Conservation (phyloP, 2,329 filamentous ascomycete genomes). For the Botrytis medusae region DNA sequence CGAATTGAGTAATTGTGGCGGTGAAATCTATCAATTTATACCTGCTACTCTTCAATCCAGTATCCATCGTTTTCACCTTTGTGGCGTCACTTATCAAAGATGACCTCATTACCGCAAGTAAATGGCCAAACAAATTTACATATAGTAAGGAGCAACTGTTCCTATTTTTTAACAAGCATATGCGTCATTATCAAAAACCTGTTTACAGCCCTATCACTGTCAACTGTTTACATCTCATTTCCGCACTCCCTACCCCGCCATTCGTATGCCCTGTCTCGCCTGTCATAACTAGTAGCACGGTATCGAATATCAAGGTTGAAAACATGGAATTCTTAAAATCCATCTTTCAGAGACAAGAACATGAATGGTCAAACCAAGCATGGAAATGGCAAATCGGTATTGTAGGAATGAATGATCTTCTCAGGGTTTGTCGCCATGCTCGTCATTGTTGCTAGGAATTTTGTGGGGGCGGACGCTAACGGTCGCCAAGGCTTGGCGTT, state of each 20-base stretch:
- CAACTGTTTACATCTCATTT: neutral
- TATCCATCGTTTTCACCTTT: neutral
- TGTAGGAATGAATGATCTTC: neutral
- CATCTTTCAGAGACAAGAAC: neutral
- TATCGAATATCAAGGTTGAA: neutral
- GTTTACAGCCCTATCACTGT: neutral
- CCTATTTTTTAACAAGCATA: neutral
- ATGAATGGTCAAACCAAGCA: neutral
- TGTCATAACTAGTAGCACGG: neutral
- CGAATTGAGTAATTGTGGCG: neutral
- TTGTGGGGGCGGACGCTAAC: slow-evolving; percentile 9
- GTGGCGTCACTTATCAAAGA: slow-evolving; percentile 10
- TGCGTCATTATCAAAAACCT: slow-evolving; percentile 17
- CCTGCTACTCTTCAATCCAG: neutral
- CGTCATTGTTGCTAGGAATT: slow-evolving; percentile 12
- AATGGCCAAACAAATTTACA: neutral
- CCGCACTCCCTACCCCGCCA: neutral
- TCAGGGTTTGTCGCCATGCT: slow-evolving; percentile 10
- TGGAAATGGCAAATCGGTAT: too few species aligned
- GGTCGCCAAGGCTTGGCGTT: slow-evolving; percentile 1
- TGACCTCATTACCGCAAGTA: slow-evolving; percentile 4
- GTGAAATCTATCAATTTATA: slow-evolving; percentile 4
- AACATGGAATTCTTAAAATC: neutral
- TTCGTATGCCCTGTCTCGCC: neutral
- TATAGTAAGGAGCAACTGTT: neutral